Evolutionary conservation across 2,329 filamentous ascomycete species (phyloP), one percentile per base, ranked within the genome.

Genomic region (Aspergillus melleus): DNA sequence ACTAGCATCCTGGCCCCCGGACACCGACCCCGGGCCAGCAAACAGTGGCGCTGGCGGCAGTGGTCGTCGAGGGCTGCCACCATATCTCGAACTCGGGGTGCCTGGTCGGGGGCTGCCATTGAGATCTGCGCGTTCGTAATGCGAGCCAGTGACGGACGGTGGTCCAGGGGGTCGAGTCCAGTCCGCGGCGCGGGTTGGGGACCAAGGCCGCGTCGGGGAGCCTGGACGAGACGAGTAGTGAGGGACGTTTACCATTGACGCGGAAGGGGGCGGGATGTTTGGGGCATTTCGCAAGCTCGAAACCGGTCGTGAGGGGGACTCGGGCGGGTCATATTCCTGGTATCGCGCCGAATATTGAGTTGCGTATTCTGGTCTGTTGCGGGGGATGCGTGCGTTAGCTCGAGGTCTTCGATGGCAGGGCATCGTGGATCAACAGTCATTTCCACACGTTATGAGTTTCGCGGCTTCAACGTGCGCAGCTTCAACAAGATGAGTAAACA

Each of bases 21-120:
- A 53, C 1, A 73, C 82, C 70, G 62, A 81, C 62, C 73, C 80
- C 4, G 82, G 80, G 9, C 77, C 81, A 2, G 89, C 85, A 71
- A 96, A 98, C 9, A 96, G 81, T 4, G 95, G 95, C 30, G 92
- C 91, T 0, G 92, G 92, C 2, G 95, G 95, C 32, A 98, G 81
- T 3, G 94, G 94, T 58, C 94, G 85, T 66, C 92, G 86, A 11
- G 93, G 91, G 71, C 92, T 96, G 3, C 92, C 90, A 20, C 92
- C 90, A 74, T 98, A 97, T 73, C 88, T 85, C 2, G 92, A 94
- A 0, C 92, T 92, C 1, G 94, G 92, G 0, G 94, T 97, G 5
- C 94, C 94, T 1, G 95, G 94, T 60, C 95, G 82, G 6, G 95
- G 93, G 62, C 87, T 93, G 52, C 95, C 95, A 70, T 98, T 94